These are phyloP conservation scores for Solanum acaule DNA, from an alignment of 257 asterid species.

Conservation along the genomic window DNA sequence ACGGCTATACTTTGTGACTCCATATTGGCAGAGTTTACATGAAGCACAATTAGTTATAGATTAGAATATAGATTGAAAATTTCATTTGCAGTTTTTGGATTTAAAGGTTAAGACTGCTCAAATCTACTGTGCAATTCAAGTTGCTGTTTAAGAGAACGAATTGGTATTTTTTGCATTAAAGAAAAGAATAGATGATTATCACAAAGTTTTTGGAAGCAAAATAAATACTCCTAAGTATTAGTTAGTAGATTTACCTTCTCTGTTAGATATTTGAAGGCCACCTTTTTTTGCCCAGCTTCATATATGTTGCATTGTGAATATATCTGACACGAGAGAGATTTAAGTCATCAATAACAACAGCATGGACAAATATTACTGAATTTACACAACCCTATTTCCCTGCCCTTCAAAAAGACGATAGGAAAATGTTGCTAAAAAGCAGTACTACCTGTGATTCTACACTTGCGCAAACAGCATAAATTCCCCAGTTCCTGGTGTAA, in stretches of 20 bases:
- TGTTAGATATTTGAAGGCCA: conserved; percentile 59
- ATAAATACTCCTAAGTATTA: background rate
- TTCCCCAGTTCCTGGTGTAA: conserved; percentile 67
- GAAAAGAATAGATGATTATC: background rate
- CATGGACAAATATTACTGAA: background rate
- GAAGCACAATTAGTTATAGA: background rate
- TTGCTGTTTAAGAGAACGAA: background rate
- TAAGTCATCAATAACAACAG: background rate
- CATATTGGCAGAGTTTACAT: background rate
- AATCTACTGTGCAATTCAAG: background rate
- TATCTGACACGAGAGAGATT: conserved; percentile 29
- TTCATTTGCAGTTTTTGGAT: background rate
- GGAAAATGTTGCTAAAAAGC: background rate
- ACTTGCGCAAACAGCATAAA: conserved; percentile 91
- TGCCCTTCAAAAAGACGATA: background rate
- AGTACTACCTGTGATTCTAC: conserved; percentile 75
- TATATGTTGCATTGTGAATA: conserved; percentile 84
- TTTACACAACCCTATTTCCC: background rate
- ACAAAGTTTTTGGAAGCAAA: background rate
- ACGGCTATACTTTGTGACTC: background rate
- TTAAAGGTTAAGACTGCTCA: background rate
- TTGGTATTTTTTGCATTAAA: background rate
- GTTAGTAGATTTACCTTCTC: conserved; percentile 50
- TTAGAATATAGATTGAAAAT: too few species aligned
- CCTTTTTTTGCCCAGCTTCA: conserved; percentile 82